Evolutionary conservation across 2,329 filamentous ascomycete genomes (phyloP).

Genomic region (Neonectria ditissima): DNA sequence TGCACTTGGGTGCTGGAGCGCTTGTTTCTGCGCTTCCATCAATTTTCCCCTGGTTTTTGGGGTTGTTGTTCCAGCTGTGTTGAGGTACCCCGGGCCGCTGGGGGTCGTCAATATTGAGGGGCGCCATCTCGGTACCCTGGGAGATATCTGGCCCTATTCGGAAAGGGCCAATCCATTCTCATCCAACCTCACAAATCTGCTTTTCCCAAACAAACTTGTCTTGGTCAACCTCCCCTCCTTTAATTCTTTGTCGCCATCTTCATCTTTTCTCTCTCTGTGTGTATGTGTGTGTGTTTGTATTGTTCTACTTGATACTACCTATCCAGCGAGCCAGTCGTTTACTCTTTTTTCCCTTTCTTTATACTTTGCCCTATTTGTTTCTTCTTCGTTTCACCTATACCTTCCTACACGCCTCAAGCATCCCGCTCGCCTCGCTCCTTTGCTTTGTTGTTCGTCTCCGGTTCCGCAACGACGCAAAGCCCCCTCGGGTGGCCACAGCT

Average conservation of each 20-base stretch:
- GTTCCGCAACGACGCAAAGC: conserved; percentile 11
- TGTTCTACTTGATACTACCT: not conserved
- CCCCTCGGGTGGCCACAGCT: conserved; percentile 15
- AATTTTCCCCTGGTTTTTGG: no score
- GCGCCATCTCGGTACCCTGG: conserved; percentile 17
- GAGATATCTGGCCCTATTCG: conserved; percentile 5
- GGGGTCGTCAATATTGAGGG: not conserved
- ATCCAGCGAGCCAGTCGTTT: conserved; percentile 13
- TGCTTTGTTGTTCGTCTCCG: not conserved
- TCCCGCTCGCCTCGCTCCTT: conserved; percentile 4
- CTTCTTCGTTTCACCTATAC: conserved; percentile 10
- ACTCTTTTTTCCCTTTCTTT: not conserved
- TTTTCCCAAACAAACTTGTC: conserved; percentile 3
- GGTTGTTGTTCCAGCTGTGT: not conserved
- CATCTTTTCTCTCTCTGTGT: not conserved
- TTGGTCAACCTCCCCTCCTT: not conserved
- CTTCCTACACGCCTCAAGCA: conserved; percentile 3
- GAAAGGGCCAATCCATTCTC: conserved; percentile 3
- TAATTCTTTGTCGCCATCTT: not conserved
- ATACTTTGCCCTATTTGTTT: not conserved
- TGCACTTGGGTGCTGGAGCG: not conserved
- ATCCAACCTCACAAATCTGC: conserved; percentile 8
- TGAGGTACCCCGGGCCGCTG: not conserved
- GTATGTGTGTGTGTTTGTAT: not conserved
- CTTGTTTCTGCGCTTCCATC: not conserved